Evolutionary conservation across 371 early-diverging fungal species (phyloP).

Genomic region (Mortierella sp.): DNA sequence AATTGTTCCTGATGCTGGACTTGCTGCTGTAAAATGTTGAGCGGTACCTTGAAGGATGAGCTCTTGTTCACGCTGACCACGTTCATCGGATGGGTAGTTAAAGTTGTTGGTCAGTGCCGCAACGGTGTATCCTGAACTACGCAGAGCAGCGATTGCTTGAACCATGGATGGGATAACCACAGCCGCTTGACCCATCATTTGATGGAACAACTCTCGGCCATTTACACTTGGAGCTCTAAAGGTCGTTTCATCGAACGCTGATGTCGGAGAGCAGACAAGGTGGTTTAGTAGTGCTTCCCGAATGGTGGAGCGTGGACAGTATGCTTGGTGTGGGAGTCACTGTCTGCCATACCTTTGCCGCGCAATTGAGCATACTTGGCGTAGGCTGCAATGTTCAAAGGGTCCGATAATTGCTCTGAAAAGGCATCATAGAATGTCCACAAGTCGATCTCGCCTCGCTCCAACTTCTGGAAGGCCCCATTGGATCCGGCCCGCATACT

Average conservation of each 20-base stretch:
- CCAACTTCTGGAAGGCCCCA: constrained; percentile 66
- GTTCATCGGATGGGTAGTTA: constrained; percentile 63
- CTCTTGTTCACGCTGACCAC: constrained; percentile 54
- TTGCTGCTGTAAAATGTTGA: constrained; percentile 51
- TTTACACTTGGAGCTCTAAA: constrained; percentile 60
- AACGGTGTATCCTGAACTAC: constrained; percentile 66
- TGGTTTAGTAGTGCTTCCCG: constrained; percentile 1
- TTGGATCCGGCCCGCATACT: constrained; percentile 25
- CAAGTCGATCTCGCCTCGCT: constrained; percentile 76
- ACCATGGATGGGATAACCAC: constrained; percentile 64
- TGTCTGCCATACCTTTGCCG: constrained; percentile 58
- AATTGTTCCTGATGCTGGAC: background rate
- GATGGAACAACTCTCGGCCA: constrained; percentile 72
- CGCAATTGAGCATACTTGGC: constrained; percentile 58
- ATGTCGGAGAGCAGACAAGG: constrained; percentile 1
- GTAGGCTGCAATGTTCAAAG: constrained; percentile 63
- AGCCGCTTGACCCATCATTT: constrained; percentile 77
- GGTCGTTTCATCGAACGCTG: constrained; percentile 54
- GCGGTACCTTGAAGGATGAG: constrained; percentile 58
- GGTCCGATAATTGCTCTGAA: constrained; percentile 71
- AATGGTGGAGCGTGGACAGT: background rate
- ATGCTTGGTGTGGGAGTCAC: too few species aligned
- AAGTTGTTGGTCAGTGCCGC: constrained; percentile 88
- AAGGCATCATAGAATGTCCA: constrained; percentile 73
- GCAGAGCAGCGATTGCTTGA: constrained; percentile 65